These are phyloP conservation scores for Stagonosporopsis rhizophila DNA, from an alignment of 2,329 filamentous ascomycete genomes.

Conservation along the genomic window DNA sequence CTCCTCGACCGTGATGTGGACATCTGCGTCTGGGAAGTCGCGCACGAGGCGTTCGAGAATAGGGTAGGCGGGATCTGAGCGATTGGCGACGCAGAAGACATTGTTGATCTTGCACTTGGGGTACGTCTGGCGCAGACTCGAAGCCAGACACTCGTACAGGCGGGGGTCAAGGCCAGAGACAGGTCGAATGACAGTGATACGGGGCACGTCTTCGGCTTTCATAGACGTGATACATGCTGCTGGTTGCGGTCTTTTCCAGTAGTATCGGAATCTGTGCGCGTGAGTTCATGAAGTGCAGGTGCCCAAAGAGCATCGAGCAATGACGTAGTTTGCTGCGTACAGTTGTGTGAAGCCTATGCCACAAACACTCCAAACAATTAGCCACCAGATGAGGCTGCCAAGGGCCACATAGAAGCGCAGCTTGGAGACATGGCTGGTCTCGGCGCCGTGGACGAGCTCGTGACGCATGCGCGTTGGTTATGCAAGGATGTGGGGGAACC, in stretches of 20 bases:
- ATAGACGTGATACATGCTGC: constrained; percentile 51
- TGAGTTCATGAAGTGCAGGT: constrained; percentile 15
- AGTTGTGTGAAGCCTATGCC: constrained; percentile 66
- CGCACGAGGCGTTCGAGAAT: constrained; percentile 73
- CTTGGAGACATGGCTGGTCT: constrained; percentile 43
- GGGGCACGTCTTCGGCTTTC: constrained; percentile 65
- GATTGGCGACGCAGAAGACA: constrained; percentile 80
- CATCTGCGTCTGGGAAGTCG: constrained; percentile 77
- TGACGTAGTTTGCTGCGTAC: constrained; percentile 51
- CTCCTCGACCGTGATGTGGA: constrained; percentile 77
- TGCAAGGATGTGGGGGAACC: constrained; percentile 11
- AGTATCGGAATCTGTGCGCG: constrained; percentile 61
- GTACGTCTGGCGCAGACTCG: constrained; percentile 84
- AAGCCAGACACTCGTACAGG: constrained; percentile 90
- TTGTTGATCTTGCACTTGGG: constrained; percentile 77
- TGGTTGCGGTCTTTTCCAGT: constrained; percentile 54
- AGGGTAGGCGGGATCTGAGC: constrained; percentile 77
- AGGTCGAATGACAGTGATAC: constrained; percentile 89
- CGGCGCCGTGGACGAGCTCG: constrained; percentile 30
- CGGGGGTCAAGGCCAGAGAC: constrained; percentile 90
- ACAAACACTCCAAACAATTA: constrained; percentile 63
- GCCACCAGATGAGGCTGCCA: constrained; percentile 64
- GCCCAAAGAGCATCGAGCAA: background rate
- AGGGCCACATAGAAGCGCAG: constrained; percentile 50
- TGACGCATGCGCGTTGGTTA: constrained; percentile 45